Conservation (phyloP, 2,329 filamentous ascomycete genomes). For the Paracorniculantispora psalliotae region DNA sequence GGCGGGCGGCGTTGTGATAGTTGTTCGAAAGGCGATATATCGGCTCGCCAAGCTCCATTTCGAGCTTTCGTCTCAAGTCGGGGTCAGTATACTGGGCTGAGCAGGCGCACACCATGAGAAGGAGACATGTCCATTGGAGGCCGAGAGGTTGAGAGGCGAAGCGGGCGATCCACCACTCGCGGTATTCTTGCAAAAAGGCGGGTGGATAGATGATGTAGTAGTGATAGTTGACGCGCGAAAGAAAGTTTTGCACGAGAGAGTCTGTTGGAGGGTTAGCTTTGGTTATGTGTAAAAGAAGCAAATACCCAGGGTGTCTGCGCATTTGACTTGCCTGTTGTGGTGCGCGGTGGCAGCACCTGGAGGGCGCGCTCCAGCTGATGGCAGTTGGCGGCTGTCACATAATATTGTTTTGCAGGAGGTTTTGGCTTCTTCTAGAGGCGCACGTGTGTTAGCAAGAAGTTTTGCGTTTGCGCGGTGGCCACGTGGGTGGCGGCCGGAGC, state of each 20-base stretch:
- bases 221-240: slow-evolving; percentile 34
- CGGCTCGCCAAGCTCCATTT: slow-evolving; percentile 26
- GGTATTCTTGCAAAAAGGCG: slow-evolving; percentile 31
- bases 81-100: slow-evolving; percentile 29
- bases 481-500: not conserved
- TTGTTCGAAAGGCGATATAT: slow-evolving; percentile 26
- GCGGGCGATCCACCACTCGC: slow-evolving; percentile 30
- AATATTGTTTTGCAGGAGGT: slow-evolving; percentile 17
- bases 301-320: not conserved
- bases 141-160: slow-evolving; percentile 26
- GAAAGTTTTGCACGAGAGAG: slow-evolving; percentile 33
- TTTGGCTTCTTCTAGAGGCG: slow-evolving; percentile 18
- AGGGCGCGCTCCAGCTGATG: slow-evolving; percentile 29
- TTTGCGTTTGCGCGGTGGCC: not conserved
- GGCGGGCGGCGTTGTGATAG: slow-evolving; percentile 30
- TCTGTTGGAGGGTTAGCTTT: slow-evolving; percentile 22
- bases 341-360: slow-evolving; percentile 27
- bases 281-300: not conserved
- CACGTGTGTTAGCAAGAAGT: not conserved
- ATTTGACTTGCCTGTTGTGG: slow-evolving; percentile 28
- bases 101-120: slow-evolving; percentile 35
- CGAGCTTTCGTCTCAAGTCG: slow-evolving; percentile 27
- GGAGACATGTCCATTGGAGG: slow-evolving; percentile 34
- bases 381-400: slow-evolving; percentile 19
- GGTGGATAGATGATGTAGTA: slow-evolving; percentile 35